Conservation (phyloP, 805 yeast genomes). For the Dipodascopsis tothii region DNA sequence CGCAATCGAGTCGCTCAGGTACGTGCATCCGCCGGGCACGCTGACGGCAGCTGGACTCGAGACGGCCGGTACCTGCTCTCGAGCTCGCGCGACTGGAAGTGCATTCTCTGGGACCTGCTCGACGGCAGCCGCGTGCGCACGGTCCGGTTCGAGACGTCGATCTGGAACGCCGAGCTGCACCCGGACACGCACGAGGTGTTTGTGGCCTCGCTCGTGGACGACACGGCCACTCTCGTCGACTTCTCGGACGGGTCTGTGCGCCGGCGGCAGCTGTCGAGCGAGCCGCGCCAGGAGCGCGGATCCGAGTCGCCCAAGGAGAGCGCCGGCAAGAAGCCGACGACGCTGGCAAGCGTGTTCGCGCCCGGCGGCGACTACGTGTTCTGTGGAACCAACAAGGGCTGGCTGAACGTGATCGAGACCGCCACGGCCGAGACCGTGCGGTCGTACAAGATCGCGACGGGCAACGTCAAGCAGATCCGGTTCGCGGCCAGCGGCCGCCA, state of each 20-base stretch:
- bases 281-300: slow-evolving; percentile 1
- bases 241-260: slow-evolving; percentile 21
- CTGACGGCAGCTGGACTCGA: slow-evolving; percentile 50
- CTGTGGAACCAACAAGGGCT: slow-evolving; percentile 77
- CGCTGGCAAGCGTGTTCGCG: slow-evolving; percentile 46
- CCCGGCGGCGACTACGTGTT: slow-evolving; percentile 51
- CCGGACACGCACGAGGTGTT: slow-evolving; percentile 34
- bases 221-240: slow-evolving; percentile 48
- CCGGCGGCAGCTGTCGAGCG: slow-evolving; percentile 8
- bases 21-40: neutral
- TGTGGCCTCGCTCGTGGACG: slow-evolving; percentile 61
- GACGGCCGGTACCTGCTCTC: slow-evolving; percentile 64
- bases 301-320: neutral
- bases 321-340: slow-evolving; percentile 31
- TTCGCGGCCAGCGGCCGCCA: slow-evolving; percentile 53
- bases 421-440: slow-evolving; percentile 34
- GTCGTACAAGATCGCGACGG: slow-evolving; percentile 51
- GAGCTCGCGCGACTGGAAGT: slow-evolving; percentile 74
- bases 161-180: slow-evolving; percentile 60
- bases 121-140: slow-evolving; percentile 37
- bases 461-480: slow-evolving; percentile 69
- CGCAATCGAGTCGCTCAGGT: slow-evolving; percentile 52
- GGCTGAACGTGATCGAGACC: slow-evolving; percentile 44
- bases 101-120: slow-evolving; percentile 70
- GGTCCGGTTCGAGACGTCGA: slow-evolving; percentile 56